Base-by-base conservation (phyloP, 2,329 filamentous ascomycete species). In the Spiromastix sp. region DNA sequence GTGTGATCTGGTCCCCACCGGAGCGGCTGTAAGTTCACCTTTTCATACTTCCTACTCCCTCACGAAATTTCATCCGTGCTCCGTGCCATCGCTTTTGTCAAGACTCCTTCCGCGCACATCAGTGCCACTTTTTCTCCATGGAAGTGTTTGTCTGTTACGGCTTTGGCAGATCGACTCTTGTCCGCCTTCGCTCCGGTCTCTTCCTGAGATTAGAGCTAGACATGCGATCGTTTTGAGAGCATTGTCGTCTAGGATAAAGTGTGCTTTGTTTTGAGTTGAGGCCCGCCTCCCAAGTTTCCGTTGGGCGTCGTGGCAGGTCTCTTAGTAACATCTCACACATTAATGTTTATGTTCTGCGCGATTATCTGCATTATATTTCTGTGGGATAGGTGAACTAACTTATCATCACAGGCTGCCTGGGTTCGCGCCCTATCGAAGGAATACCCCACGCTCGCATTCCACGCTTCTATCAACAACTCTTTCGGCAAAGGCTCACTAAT, bases 261-360 rank as follows among this genome's bases (percentile, higher is more conserved):
- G 71, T 91, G 85, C 80, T 81, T 82, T 79, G 79, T 85, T 72
- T 81, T 85, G 89, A 96, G 91, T 96, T 95, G 91, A 96, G 81
- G 70, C 70, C 76, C 77, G 74, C 74, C 76, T 74, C 74, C 71
- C 65, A 73, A 68, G 52, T 60, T 58, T 55, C 55, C 71, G 71
- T 66, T 55, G 55, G 71, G 66, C 64, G 64, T 64, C 66, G 54
- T 87, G 78, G 81, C 76, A 75, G 74, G 74, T 71, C 83, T 96
- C 91, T 93, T 98, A 98, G 91, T 96, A 81, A 85, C 81, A 84
- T 83, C 81, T 81, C 87, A 89, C 74, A 98, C 81, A 87, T 77
- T 42, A 36, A 26, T 49, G 51, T 51, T 43, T 34, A 10, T 33
- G 12, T 37, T 9, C 38, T 39, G 47, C 34, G 47, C 34, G 45